Base-by-base conservation (phyloP, 2,329 filamentous ascomycete species). In the Bimuria novae-zelandiae region DNA sequence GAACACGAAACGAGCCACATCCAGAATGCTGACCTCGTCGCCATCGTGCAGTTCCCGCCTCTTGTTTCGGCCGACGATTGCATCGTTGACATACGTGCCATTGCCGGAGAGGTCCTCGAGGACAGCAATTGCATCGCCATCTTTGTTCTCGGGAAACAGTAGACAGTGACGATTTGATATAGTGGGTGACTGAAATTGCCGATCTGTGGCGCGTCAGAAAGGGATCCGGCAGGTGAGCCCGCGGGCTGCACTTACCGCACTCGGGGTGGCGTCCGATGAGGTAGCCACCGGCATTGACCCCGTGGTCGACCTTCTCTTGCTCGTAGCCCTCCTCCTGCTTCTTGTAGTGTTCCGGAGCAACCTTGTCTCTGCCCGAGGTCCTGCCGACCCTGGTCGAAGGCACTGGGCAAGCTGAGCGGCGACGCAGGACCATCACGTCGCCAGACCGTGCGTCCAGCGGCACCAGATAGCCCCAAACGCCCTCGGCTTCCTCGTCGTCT, bases 71-170 rank as follows among this genome's bases (percentile, higher is more conserved):
- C 94, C 94, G 21, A 99, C 85, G 25, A 96, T 82, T 14, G 87
- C 88, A 64, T 97, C 92, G 68, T 97, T 97, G 64, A 99, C 88
- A 70, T 92, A 99, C 0, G 95, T 99, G 45, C 94, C 94, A 70
- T 99, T 99, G 69, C 87, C 94, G 6, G 94, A 99, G 17, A 97
- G 77, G 72, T 99, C 94, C 72, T 99, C 92, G 4, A 99, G 75
- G 11, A 97, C 83, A 7, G 91, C 93, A 36, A 85, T 75, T 0
- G 79, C 69, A 56, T 81, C 79, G 29, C 84, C 83, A 45, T 78
- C 76, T 57, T 79, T 82, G 60, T 82, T 85, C 68, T 87, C 82
- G 44, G 78, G 80, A 65, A 89, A 90, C 1, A 90, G 61, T 7
- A 90, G 76, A 59, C 87, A 90, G 73, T 92, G 89, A 3, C 92